Percentiles rank a stretch among this genome's conserved stretches.
phyloP scores from a whole-genome alignment of 2,329 filamentous ascomycete genomes.

The Blastomyces gilchristii region DNA sequence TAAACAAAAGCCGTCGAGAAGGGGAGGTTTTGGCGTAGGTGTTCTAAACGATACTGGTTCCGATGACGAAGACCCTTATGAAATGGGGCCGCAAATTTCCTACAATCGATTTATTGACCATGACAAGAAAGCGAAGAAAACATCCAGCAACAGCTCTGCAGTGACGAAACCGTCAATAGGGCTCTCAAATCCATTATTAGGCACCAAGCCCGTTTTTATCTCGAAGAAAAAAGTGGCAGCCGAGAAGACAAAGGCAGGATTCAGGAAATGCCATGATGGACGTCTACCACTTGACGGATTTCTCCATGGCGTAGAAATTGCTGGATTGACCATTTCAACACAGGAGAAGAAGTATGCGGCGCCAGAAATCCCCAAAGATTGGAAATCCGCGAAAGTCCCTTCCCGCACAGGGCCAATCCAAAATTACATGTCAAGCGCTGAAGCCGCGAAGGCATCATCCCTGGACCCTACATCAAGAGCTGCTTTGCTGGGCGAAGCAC shows the following conservation, averaged over 20 bases:
- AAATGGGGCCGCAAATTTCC: conserved; percentile 79
- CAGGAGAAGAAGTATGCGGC: conserved; percentile 38
- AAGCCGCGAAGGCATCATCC: conserved; percentile 65
- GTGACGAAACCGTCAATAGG: conserved; percentile 34
- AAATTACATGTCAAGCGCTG: conserved; percentile 56
- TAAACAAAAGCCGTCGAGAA: conserved; percentile 46
- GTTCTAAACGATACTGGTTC: conserved; percentile 87
- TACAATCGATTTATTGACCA: conserved; percentile 75
- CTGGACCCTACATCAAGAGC: conserved; percentile 69
- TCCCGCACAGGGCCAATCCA: conserved; percentile 23
- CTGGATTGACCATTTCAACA: conserved; percentile 38
- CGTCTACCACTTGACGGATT: conserved; percentile 73
- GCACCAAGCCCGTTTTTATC: conserved; percentile 62
- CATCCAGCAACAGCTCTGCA: conserved; percentile 29
- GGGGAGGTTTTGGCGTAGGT: conserved; percentile 73
- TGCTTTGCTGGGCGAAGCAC: conserved; percentile 66
- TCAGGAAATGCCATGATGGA: conserved; percentile 72
- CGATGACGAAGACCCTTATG: conserved; percentile 90
- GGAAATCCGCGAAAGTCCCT: conserved; percentile 54
- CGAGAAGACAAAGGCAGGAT: conserved; percentile 35
- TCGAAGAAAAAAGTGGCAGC: conserved; percentile 50
- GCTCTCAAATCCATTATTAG: conserved; percentile 53
- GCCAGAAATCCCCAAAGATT: conserved; percentile 44
- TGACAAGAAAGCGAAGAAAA: conserved; percentile 68
- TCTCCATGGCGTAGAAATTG: conserved; percentile 50